phyloP scores from a whole-genome alignment of 495 filamentous ascomycete genomes.

The Hyaloscypha hepaticicola region DNA sequence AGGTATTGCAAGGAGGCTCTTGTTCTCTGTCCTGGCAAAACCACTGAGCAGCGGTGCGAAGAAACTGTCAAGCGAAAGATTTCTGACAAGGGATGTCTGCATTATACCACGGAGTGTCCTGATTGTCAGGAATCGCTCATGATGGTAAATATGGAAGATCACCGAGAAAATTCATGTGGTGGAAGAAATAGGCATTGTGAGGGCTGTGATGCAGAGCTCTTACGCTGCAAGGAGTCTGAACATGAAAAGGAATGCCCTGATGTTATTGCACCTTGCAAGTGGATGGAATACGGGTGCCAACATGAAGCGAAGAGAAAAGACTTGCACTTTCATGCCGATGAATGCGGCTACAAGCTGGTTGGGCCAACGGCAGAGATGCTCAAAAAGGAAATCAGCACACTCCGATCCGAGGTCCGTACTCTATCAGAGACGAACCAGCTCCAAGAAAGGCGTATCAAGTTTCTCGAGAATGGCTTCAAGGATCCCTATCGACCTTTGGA shows the following conservation, averaged over 20 bases:
- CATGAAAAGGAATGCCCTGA: conserved; percentile 45
- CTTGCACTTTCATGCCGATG: conserved; percentile 33
- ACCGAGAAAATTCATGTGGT: conserved; percentile 38
- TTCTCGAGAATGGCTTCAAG: conserved; percentile 34
- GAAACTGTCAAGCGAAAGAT: conserved; percentile 39
- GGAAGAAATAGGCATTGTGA: conserved; percentile 39
- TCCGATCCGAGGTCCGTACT: conserved; percentile 35
- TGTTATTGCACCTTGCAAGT: conserved; percentile 41
- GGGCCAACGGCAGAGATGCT: conserved; percentile 37
- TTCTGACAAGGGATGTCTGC: conserved; percentile 47
- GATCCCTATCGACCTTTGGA: conserved; percentile 20
- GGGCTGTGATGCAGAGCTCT: conserved; percentile 38
- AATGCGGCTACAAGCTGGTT: conserved; percentile 37
- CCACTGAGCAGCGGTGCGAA: conserved; percentile 39
- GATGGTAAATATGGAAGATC: conserved; percentile 43
- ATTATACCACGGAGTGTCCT: conserved; percentile 43
- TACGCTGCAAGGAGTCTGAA: conserved; percentile 40
- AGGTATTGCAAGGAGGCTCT: conserved; percentile 69
- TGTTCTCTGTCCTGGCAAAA: conserved; percentile 57
- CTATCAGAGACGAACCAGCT: conserved; percentile 36
- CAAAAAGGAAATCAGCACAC: conserved; percentile 34
- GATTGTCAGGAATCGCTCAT: conserved; percentile 42
- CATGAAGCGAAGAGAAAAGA: conserved; percentile 34
- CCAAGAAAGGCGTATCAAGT: conserved; percentile 44
- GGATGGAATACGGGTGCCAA: conserved; percentile 41